Percentiles rank a stretch among this genome's conserved stretches.
Conservation (phyloP, 257 asterid genomes). For the Cordia subcordata region DNA sequence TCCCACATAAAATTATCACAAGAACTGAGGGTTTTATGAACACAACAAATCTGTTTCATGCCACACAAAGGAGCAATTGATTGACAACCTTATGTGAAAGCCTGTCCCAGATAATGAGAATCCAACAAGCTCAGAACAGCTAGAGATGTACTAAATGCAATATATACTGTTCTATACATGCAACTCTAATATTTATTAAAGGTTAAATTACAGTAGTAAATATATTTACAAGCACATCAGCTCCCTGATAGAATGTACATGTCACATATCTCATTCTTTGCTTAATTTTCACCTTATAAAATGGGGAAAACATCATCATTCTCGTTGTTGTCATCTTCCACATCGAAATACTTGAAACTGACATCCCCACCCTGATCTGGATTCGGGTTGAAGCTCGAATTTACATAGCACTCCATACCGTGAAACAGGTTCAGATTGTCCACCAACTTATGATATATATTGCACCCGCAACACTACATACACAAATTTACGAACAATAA, state of each 20-base stretch:
- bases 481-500: not conserved
- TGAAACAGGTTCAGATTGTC: conserved; percentile 85
- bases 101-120: too few species aligned
- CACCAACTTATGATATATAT: conserved; percentile 88
- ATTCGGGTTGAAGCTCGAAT: conserved; percentile 73
- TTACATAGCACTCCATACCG: conserved; percentile 92
- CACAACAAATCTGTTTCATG: too few species aligned
- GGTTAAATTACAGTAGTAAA: not conserved
- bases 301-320: conserved; percentile 42
- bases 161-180: not conserved
- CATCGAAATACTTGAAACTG: conserved; percentile 52
- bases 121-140: too few species aligned
- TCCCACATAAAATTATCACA: too few species aligned
- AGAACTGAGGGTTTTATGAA: too few species aligned
- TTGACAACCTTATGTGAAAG: too few species aligned
- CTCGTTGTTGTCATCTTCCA: conserved; percentile 41
- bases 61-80: too few species aligned
- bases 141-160: not conserved
- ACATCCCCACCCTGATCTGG: conserved; percentile 25
- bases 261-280: not conserved
- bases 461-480: conserved; percentile 95
- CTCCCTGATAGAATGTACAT: conserved; percentile 33
- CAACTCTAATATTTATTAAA: not conserved
- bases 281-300: conserved; percentile 33
- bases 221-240: not conserved